Evolutionary conservation across 805 yeast genomes (phyloP).

Genomic region (Clavispora phyllophila): DNA sequence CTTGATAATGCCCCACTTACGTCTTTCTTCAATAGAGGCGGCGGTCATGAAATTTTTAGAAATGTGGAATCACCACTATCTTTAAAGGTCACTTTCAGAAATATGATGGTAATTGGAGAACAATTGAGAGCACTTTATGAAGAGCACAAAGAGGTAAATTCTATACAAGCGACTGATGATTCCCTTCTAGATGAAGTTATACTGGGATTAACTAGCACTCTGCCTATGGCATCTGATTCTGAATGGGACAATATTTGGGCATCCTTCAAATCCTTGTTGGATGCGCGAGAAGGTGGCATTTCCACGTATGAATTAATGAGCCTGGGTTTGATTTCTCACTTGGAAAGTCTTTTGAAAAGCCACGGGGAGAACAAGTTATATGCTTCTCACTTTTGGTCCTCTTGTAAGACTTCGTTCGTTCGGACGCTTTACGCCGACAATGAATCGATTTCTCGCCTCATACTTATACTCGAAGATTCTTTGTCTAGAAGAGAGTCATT

Average conservation of each 20-base stretch:
- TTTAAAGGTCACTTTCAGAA: background rate
- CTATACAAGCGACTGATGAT: background rate
- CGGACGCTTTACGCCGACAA: background rate
- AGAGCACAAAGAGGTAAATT: background rate
- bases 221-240: conserved; percentile 28
- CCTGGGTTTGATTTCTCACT: conserved; percentile 52
- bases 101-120: background rate
- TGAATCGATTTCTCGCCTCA: conserved; percentile 1
- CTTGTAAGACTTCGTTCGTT: conserved; percentile 31
- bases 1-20: background rate
- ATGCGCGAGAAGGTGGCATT: conserved; percentile 20
- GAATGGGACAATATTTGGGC: background rate
- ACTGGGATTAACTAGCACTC: conserved; percentile 8
- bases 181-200: background rate
- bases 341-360: background rate
- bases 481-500: conserved; percentile 71
- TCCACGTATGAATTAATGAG: conserved; percentile 75
- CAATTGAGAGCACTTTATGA: background rate
- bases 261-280: conserved; percentile 1
- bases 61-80: background rate
- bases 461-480: conserved; percentile 53
- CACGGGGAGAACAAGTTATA: background rate
- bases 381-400: background rate
- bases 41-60: background rate
- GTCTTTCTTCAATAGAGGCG: background rate